Evolutionary conservation across 208 protist genomes (phyloP), one percentile per base, ranked within the genome.

Genomic region (Crithidia sp.): DNA sequence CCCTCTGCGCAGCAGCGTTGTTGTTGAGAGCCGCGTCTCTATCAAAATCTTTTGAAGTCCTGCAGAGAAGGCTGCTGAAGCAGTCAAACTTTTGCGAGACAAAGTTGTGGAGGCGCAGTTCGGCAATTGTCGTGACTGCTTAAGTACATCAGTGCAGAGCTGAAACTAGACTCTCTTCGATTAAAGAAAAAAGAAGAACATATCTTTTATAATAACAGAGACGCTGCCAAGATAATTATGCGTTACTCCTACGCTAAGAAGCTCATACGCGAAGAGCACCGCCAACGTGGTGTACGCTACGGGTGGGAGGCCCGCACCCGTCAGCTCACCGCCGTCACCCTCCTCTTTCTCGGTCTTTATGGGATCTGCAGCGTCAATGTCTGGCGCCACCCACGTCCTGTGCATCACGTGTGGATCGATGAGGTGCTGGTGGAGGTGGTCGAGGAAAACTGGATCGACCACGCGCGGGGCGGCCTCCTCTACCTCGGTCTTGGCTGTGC

Each of bases 341-440:
- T n/a, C 19, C 16, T 52, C 10, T 40, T 79, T 10, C 43, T 79
- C 28, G 41, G 44, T 5, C 36, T 79, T 3, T 79, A 83, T 37
- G 16, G 19, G 3, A 19, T 67, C 17, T 79, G 68, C 61, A 60
- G 17, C 50, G 73, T 71, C 54, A 76, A 63, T 55, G 39, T 69
- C 39, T 82, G 85, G 83, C 59, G 75, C 12, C 64, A 86, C 67
- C 84, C 87, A 0, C 70, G 47, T 56, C 65, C 78, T 17, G 61
- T 83, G 1, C 74, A 59, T 36, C 81, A 86, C 40, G 80, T 84
- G 10, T 90, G 84, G 84, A 88, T 95, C 60, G 90, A 95, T 44
- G 77, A 67, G 19, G 90, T 95, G n/a, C 67, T 90, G 52, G 85
- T 95, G 7, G 87, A 92, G 77, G 90, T 92, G 53, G 58, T 95